phyloP scores from a whole-genome alignment of 1,284 basidiomycete species.

The Cutaneotrichosporon sp. region DNA sequence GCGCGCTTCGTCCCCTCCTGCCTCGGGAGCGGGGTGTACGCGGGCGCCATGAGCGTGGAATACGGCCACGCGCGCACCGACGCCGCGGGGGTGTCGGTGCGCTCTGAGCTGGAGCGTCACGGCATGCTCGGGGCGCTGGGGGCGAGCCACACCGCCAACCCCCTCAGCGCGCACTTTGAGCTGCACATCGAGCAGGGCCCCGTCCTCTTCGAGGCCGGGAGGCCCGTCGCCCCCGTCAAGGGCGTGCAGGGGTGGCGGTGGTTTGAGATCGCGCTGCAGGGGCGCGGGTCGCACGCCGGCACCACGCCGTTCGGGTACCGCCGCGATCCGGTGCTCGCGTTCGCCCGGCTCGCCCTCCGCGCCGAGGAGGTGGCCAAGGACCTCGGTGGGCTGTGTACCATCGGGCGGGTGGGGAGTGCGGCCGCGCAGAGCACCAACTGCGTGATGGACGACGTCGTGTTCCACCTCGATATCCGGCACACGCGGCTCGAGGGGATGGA shows the following conservation, averaged over 20 bases:
- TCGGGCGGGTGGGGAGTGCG: conserved; percentile 19
- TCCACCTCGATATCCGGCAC: conserved; percentile 33
- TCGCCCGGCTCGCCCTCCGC: conserved; percentile 20
- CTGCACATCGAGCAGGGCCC: conserved; percentile 44
- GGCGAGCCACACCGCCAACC: conserved; percentile 9
- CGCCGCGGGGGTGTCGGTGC: conserved; percentile 12
- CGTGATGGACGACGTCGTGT: conserved; percentile 27
- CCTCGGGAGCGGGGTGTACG: conserved; percentile 30
- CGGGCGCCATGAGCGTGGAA: background rate
- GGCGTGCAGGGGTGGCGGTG: conserved; percentile 36
- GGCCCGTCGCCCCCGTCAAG: conserved; percentile 26
- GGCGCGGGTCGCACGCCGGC: conserved; percentile 33
- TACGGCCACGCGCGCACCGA: conserved; percentile 5
- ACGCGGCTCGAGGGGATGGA: conserved; percentile 17
- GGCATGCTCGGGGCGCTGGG: conserved; percentile 15
- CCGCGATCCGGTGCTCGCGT: conserved; percentile 26
- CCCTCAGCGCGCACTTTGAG: conserved; percentile 39
- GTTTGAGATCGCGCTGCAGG: conserved; percentile 29
- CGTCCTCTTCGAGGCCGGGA: conserved; percentile 25
- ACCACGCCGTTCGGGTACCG: conserved; percentile 32
- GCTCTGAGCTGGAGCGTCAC: conserved; percentile 19
- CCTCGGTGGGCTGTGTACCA: conserved; percentile 26
- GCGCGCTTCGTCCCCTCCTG: conserved; percentile 19
- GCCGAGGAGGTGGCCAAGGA: conserved; percentile 21
- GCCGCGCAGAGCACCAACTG: conserved; percentile 25